A percentile compares a stretch with the other conserved stretches of the same genome.
These are phyloP conservation scores for Podaxis pistillaris DNA, from an alignment of 768 basidiomycete species.

Conservation along the genomic window DNA sequence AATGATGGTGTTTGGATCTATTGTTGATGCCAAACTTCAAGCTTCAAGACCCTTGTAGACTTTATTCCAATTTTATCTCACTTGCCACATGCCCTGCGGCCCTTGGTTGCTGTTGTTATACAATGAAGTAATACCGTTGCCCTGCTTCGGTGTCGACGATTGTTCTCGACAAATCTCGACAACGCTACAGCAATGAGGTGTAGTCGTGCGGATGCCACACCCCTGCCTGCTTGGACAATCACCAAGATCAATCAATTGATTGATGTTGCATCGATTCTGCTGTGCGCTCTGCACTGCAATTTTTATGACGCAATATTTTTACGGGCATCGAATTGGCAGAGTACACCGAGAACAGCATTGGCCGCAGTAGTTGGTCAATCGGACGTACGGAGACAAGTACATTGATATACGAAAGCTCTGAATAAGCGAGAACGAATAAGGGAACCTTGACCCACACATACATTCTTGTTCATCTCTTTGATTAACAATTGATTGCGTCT, in stretches of 20 bases:
- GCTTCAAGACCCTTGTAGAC: neutral
- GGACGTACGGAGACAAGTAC: too few relatives aligned
- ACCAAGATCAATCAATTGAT: conserved; percentile 11
- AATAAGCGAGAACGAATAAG: neutral
- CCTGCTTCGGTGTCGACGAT: neutral
- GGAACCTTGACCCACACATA: conserved; percentile 4
- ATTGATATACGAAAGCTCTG: neutral
- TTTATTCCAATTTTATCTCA: neutral
- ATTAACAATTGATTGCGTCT: conserved; percentile 15
- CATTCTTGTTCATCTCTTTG: conserved; percentile 14
- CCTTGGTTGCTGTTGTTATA: neutral
- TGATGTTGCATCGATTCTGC: neutral
- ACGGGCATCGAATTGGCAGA: neutral
- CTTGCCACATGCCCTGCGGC: neutral
- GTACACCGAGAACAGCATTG: neutral
- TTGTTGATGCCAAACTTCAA: conserved; percentile 9
- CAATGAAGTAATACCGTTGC: neutral
- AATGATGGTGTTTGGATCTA: conserved; percentile 5
- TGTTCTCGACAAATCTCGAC: neutral
- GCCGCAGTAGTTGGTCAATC: too few relatives aligned
- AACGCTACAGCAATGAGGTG: neutral
- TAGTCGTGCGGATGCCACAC: neutral
- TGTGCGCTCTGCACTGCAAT: neutral
- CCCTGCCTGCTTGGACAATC: neutral
- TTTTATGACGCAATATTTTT: neutral